Evolutionary conservation across 345 rosid genomes (phyloP), one percentile per base, ranked within the genome.

Genomic region (Mercurialis annua): DNA sequence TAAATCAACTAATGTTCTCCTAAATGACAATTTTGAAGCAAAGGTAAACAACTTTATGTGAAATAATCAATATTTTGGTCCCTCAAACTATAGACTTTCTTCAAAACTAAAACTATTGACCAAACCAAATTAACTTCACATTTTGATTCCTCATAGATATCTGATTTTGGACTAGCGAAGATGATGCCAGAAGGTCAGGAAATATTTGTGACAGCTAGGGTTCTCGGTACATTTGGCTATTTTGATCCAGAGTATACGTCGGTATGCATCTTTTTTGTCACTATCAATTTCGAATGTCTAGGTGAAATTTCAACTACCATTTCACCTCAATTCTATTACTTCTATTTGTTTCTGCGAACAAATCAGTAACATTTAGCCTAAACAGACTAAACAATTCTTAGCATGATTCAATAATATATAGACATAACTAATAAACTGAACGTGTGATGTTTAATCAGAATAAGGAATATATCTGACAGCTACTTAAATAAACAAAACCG

Each of bases 171-270:
- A 70, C 87, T 90, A 27, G 98, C 98, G 62, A 93, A 93, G 84
- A 62, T 93, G 74, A 90, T 93, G 98, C 98, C 97, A 59, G 95
- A 81, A 57, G 98, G 97, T 56, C 89, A 88, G 77, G 97, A 93
- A 57, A 83, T 70, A 18, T 82, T 80, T 44, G 87, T 88, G 61
- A 90, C 98, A 26, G 98, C 98, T 21, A 84, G 90, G 76, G 94
- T 93, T 82, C 90, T 93, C 4, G 98, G 98, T 64, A 93, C 98
- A 27, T 93, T 93, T 53, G 98, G 98, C 80, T 93, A 93, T 70
- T 93, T 93, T 14, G 98, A 93, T 65, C 97, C 98, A 24, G 97
- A 93, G 74, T 93, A 93, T 63, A 90, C 98, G 71, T 88, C 98
- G 67, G 98, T 93, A 83, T 11, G 80, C 63, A 62, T 55, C 62